phyloP scores from a whole-genome alignment of 2,329 filamentous ascomycete species.

The Fusarium sp. region DNA sequence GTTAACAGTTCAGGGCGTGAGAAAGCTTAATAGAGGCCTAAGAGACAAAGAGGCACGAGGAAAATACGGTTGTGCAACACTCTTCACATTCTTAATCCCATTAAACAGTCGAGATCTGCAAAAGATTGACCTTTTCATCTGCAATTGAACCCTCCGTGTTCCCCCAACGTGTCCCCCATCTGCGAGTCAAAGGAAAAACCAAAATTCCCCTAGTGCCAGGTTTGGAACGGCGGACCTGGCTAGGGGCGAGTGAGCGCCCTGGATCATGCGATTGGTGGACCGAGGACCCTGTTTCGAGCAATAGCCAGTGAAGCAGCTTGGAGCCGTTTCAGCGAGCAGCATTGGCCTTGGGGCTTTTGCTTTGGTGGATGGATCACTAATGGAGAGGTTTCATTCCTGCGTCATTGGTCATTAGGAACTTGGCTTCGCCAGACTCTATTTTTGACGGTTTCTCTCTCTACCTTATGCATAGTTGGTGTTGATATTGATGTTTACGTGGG shows the following conservation, averaged over 20 bases:
- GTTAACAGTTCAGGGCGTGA: neutral
- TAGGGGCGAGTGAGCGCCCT: constrained; percentile 12
- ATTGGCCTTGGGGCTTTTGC: constrained; percentile 15
- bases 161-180: neutral
- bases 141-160: constrained; percentile 10
- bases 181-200: constrained; percentile 18
- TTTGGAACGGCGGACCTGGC: constrained; percentile 26
- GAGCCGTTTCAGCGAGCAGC: constrained; percentile 38
- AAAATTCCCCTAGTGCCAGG: constrained; percentile 14
- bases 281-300: constrained; percentile 19
- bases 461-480: constrained; percentile 19
- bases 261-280: constrained; percentile 30
- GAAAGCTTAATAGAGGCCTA: constrained; percentile 16
- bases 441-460: neutral
- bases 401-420: constrained; percentile 36
- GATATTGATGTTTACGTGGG: constrained; percentile 21
- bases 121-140: neutral
- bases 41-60: neutral
- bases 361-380: constrained; percentile 26
- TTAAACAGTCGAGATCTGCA: constrained; percentile 5
- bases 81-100: neutral
- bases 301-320: constrained; percentile 12
- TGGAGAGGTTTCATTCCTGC: constrained; percentile 42
- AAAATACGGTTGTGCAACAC: neutral
- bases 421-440: constrained; percentile 24